Percentiles rank a stretch among this genome's conserved stretches.
Evolutionary conservation across 768 basidiomycete genomes (phyloP).

Genomic region (Pleurotus tuber-regium): DNA sequence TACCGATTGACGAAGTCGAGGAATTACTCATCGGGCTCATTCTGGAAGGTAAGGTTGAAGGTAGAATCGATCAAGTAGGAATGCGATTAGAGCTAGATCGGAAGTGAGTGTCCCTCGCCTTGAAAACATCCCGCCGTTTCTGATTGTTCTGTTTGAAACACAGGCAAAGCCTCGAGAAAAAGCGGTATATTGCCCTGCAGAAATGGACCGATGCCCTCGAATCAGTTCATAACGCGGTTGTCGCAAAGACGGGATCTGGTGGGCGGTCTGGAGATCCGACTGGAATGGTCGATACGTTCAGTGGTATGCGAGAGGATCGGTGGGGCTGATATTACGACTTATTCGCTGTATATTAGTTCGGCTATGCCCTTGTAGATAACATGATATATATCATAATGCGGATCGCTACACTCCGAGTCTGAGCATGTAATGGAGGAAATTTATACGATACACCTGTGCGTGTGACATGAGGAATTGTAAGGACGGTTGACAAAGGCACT

Average conservation of each 20-base stretch:
- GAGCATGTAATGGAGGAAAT: no score
- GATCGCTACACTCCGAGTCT: background rate
- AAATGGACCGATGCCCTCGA: constrained; percentile 85
- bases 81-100: constrained; percentile 90
- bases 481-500: no score
- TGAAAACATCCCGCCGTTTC: no score
- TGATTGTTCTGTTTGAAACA: background rate
- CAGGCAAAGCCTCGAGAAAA: constrained; percentile 86
- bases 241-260: constrained; percentile 61
- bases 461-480: no score
- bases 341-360: constrained; percentile 5
- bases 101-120: constrained; percentile 51
- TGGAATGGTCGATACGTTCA: constrained; percentile 30
- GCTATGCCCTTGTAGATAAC: background rate
- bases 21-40: constrained; percentile 92
- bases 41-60: constrained; percentile 95
- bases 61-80: constrained; percentile 94
- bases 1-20: constrained; percentile 89
- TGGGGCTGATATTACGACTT: constrained; percentile 27
- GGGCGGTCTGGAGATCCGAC: constrained; percentile 36
- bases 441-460: no score
- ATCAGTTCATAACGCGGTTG: constrained; percentile 70
- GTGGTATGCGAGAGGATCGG: constrained; percentile 31
- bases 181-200: constrained; percentile 76
- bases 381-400: no score